Percentiles rank a stretch among this genome's conserved stretches.
Evolutionary conservation across 331 rosid species (phyloP).

Genomic region (Arachis monticola): DNA sequence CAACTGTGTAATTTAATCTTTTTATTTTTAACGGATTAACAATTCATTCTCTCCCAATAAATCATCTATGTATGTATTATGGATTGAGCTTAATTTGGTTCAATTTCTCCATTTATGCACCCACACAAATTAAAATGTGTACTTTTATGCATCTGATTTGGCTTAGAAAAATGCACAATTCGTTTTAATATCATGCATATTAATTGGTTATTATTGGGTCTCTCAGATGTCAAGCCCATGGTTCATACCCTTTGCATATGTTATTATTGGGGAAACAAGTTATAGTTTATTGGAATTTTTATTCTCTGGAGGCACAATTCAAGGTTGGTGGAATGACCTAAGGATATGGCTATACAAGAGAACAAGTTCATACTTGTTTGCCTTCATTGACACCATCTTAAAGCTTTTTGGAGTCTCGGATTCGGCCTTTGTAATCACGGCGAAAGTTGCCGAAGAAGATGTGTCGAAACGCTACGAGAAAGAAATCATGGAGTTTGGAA

Average conservation of each 20-base stretch:
- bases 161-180: background rate
- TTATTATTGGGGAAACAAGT: slow-evolving; percentile 47
- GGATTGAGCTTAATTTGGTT: background rate
- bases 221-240: slow-evolving; percentile 73
- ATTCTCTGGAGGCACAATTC: slow-evolving; percentile 60
- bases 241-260: slow-evolving; percentile 74
- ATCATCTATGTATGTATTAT: background rate
- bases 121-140: background rate
- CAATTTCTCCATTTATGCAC: background rate
- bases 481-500: slow-evolving; percentile 82
- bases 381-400: slow-evolving; percentile 53
- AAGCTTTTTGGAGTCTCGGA: slow-evolving; percentile 48
- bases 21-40: too few relatives aligned
- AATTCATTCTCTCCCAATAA: background rate
- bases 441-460: slow-evolving; percentile 63
- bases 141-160: background rate
- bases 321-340: slow-evolving; percentile 86
- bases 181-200: background rate
- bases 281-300: slow-evolving; percentile 61
- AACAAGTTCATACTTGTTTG: slow-evolving; percentile 71
- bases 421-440: slow-evolving; percentile 43
- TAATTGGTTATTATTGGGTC: slow-evolving; percentile 21
- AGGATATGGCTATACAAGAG: slow-evolving; percentile 81
- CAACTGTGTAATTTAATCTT: too few relatives aligned
- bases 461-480: slow-evolving; percentile 58